phyloP scores from a whole-genome alignment of 257 asterid species.

The Eustoma russellianum region DNA sequence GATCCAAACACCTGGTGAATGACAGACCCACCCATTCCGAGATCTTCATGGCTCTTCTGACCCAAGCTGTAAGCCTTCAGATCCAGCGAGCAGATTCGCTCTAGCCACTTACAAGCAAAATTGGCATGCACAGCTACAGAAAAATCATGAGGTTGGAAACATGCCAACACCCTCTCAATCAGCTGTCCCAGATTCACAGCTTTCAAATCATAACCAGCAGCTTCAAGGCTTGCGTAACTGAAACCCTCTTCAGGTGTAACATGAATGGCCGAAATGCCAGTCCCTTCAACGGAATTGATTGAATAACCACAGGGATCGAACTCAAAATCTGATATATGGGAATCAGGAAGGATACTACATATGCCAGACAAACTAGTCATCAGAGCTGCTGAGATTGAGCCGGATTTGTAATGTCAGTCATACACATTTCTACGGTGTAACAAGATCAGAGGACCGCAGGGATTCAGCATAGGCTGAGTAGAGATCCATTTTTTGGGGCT shows the following conservation, averaged over 20 bases:
- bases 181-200: slow-evolving; percentile 24
- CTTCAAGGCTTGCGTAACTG: slow-evolving; percentile 83
- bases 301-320: slow-evolving; percentile 90
- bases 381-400: slow-evolving; percentile 41
- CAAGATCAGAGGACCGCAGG: slow-evolving; percentile 12
- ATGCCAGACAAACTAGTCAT: slow-evolving; percentile 76
- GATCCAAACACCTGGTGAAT: slow-evolving; percentile 55
- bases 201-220: slow-evolving; percentile 60
- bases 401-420: slow-evolving; percentile 64
- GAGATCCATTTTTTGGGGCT: slow-evolving; percentile 57
- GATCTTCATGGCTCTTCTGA: slow-evolving; percentile 40
- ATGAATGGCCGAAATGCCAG: slow-evolving; percentile 58
- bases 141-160: slow-evolving; percentile 54
- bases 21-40: slow-evolving; percentile 50
- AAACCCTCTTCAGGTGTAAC: slow-evolving; percentile 82
- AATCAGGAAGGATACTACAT: slow-evolving; percentile 53
- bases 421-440: slow-evolving; percentile 80
- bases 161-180: slow-evolving; percentile 53
- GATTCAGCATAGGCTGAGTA: slow-evolving; percentile 47
- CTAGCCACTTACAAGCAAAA: slow-evolving; percentile 21
- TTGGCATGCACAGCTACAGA: slow-evolving; percentile 49
- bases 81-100: slow-evolving; percentile 19
- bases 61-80: slow-evolving; percentile 36
- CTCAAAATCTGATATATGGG: slow-evolving; percentile 64
- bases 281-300: slow-evolving; percentile 63